phyloP scores from a whole-genome alignment of 495 filamentous ascomycete species.

The Xylaria acuta region DNA sequence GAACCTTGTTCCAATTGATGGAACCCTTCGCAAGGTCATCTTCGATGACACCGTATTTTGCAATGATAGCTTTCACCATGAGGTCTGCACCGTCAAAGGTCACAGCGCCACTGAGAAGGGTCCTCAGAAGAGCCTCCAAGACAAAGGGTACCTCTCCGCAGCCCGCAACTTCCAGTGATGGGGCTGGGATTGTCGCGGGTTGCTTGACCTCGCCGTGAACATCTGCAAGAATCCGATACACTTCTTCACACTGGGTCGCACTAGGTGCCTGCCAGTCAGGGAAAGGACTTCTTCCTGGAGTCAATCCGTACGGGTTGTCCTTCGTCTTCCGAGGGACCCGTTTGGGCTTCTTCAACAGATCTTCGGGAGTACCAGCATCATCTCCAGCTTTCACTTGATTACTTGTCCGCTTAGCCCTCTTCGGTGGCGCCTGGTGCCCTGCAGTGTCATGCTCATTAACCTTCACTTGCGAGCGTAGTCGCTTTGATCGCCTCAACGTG shows the following conservation, averaged over 20 bases:
- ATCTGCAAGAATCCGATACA: slow-evolving; percentile 70
- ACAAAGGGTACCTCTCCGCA: slow-evolving; percentile 95
- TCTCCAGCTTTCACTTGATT: not conserved
- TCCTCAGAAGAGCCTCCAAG: slow-evolving; percentile 86
- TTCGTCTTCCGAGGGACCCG: slow-evolving; percentile 43
- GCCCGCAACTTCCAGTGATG: slow-evolving; percentile 80
- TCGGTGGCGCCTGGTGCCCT: not conserved
- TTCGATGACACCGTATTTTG: slow-evolving; percentile 65
- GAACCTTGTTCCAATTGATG: slow-evolving; percentile 86
- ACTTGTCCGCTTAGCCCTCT: slow-evolving; percentile 3
- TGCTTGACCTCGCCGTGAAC: slow-evolving; percentile 71
- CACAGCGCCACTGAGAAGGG: slow-evolving; percentile 78
- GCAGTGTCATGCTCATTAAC: not conserved
- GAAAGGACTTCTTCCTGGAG: slow-evolving; percentile 66
- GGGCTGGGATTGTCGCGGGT: slow-evolving; percentile 70
- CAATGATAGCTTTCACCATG: slow-evolving; percentile 74
- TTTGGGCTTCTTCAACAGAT: slow-evolving; percentile 27
- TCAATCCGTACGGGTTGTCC: slow-evolving; percentile 54
- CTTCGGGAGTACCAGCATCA: not conserved
- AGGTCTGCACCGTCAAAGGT: slow-evolving; percentile 67
- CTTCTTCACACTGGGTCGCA: slow-evolving; percentile 72
- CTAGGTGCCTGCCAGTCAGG: slow-evolving; percentile 73
- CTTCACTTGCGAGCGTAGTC: slow-evolving; percentile 4
- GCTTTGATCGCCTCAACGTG: slow-evolving; percentile 22
- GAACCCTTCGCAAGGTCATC: slow-evolving; percentile 64